Evolutionary conservation across 1,284 basidiomycete genomes (phyloP), one percentile per base, ranked within the genome.

Genomic region (Moesziomyces sp.): DNA sequence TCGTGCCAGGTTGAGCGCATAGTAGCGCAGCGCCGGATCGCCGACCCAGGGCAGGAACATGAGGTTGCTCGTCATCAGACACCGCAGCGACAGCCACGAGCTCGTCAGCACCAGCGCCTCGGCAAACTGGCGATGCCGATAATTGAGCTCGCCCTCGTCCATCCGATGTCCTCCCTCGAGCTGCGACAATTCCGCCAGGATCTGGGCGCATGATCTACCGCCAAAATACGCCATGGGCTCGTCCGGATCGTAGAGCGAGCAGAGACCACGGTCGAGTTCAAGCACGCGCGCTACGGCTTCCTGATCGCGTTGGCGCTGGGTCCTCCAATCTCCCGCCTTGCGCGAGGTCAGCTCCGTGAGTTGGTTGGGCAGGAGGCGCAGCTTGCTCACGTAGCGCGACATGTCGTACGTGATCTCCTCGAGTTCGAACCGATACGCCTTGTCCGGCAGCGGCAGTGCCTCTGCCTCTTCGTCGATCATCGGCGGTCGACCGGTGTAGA

Each of bases 391-490:
- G 24, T 45, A 63, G 16, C 42, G 30, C n/a, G 56, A 59, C 19
- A 69, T 58, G 3, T 4, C 28, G 16, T 33, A 23, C 1, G 52
- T 10, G 0, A 52, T 10, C 28, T 63, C 49, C 38, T 69, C 66
- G 28, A 11, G 26, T 18, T 52, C 57, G 5, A 24, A 9, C 50
- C 55, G 52, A 9, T n/a, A 45, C 0, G 49, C 51, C 11, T 50
- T 24, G 7, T 38, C 52, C 0, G 66, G 66, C 5, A n/a, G 0
- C 0, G 60, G 52, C 7, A 69, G 45, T n/a, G 18, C 24, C 4
- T 59, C 60, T 1, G 60, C 66, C 11, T 69, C 68, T 1, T 71
- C 59, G 11, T 71, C 68, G 24, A 71, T 55, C 58, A 71, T 71
- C n/a, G 68, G 68, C 5, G 48, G 50, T 24, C 54, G 18, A 6